Evolutionary conservation across 768 basidiomycete species (phyloP).

Genomic region (Mycena filopes): DNA sequence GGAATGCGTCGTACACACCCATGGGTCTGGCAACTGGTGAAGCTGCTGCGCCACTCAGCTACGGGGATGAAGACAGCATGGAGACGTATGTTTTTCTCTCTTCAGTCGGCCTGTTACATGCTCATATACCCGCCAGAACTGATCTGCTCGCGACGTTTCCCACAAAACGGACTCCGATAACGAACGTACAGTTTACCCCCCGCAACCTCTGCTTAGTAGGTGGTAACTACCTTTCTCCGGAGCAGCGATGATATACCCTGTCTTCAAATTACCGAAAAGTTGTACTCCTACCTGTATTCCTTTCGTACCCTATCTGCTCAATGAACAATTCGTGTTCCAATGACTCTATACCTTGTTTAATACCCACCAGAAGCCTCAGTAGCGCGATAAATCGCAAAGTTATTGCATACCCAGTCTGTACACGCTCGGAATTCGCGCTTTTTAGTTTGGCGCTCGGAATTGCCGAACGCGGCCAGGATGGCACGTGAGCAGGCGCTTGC

Average conservation of each 20-base stretch:
- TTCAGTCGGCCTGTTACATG: slow-evolving; percentile 10
- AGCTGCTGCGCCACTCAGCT: slow-evolving; percentile 42
- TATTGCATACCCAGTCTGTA: no score
- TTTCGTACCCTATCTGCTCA: neutral
- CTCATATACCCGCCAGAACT: slow-evolving; percentile 54
- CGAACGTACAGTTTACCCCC: slow-evolving; percentile 93
- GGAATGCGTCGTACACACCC: slow-evolving; percentile 41
- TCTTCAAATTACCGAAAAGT: neutral
- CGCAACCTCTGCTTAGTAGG: slow-evolving; percentile 93
- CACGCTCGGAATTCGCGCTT: no score
- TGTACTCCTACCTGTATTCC: neutral
- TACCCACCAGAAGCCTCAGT: no score
- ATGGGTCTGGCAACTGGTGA: slow-evolving; percentile 45
- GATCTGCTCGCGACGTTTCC: slow-evolving; percentile 93
- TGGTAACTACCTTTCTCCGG: slow-evolving; percentile 75
- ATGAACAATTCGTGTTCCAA: neutral
- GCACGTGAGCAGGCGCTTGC: no score
- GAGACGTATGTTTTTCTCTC: slow-evolving; percentile 72
- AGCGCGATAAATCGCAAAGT: no score
- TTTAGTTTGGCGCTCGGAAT: no score
- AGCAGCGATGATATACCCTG: slow-evolving; percentile 51
- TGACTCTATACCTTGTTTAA: no score
- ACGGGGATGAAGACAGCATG: slow-evolving; percentile 64
- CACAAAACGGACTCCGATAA: slow-evolving; percentile 95
- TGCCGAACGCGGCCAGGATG: no score